Base-by-base conservation (phyloP, 768 basidiomycete genomes). In the Lentinula detonsa region DNA sequence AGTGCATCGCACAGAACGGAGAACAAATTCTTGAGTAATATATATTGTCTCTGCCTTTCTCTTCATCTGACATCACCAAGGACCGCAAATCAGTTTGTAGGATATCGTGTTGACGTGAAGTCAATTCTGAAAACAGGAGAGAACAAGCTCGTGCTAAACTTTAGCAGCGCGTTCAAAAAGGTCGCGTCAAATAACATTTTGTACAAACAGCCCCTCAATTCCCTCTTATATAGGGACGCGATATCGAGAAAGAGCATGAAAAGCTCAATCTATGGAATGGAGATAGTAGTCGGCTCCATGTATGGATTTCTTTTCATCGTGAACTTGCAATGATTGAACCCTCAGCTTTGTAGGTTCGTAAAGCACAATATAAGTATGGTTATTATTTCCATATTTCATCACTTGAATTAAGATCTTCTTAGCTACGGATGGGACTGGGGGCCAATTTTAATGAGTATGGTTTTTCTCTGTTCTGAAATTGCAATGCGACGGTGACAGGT, bases 361-460 rank as follows among this genome's bases (percentile, higher is more conserved):
- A 97, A 75, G 93, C 95, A 1, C 91, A 94, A 69, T 97, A 95
- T 77, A 90, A 92, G 85, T 94, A 70, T 62, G 84, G 72, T 55
- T 18, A 65, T 64, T 53, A 63, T 55, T 63, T 65, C 18, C 35
- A 5, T 5, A 23, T 57, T 10, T 42, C 33, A 34, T 39, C 33
- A 31, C 1, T 28, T n/a, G 18, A 28, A 28, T 39, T 39, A 39
- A 39, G 5, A 34, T 35, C 49, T 40, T 9, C 5, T 59, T 65
- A 91, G 90, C 69, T 93, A 93, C 68, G 91, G 91, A 18, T 93
- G 92, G 93, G 93, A 94, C 68, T 95, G 93, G 92, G 91, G 87
- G 7, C 61, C 62, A 65, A 33, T 43, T 35, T 48, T 48, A 52
- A 45, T 39, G 37, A 55, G 39, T 21, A 11, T 54, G 21, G 9